Evolutionary conservation across 108 stramenopile species (phyloP), one percentile per base, ranked within the genome.

Genomic region (Fragilaria radians): DNA sequence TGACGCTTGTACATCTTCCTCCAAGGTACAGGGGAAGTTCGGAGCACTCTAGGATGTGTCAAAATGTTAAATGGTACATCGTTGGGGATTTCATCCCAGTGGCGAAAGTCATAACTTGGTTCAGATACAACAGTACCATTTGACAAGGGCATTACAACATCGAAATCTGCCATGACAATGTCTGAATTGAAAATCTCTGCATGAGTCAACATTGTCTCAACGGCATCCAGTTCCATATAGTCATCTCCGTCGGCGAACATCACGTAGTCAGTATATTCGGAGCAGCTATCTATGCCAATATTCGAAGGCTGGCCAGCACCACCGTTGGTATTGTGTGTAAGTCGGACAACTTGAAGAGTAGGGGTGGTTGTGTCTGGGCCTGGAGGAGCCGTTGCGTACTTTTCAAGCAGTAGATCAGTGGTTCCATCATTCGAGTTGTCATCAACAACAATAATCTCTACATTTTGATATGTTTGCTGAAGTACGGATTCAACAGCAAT

Each of bases 221-320:
- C 28, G 9, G 54, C 29, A 55, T 55, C 28, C 5, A 18, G 54
- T 29, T 55, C 54, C 54, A 55, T 55, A 19, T 55, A 55, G 22
- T 55, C 54, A 55, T 55, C 54, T 11, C 54, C 54, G 29, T 55
- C 54, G 7, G 28, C 23, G 29, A 55, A 29, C 54, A 55, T 55
- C 17, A 55, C 22, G 28, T 55, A 55, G 11, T 26, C 28, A 9
- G 54, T 30, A 28, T 27, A 26, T 11, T 11, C 11, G 5, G 54
- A 29, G 29, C 54, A 55, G 5, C 27, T 28, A 7, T 55, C 54
- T 4, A 55, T 55, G 26, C 54, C 54, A 29, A 55, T 55, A 19
- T 55, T 55, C 28, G 54, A 28, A 29, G 54, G 54, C 19, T 55
- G 54, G 11, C 54, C 54, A 22, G 54, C 29, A 30, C 54, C 54